Conservation (phyloP, 257 asterid species). For the Solanum verrucosum region DNA sequence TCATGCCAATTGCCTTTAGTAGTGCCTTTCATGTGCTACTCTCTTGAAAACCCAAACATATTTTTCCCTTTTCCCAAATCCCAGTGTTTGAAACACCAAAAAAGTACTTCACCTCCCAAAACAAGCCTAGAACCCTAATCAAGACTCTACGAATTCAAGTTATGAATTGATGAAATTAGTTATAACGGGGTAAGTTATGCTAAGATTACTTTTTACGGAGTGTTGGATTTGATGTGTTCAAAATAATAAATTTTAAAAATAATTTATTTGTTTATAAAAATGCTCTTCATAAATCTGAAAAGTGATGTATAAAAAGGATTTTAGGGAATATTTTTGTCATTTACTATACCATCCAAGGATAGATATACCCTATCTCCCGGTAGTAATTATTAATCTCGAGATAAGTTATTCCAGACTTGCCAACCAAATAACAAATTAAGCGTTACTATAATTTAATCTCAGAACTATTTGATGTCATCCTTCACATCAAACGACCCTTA, state of each 20-base stretch:
- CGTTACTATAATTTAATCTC: no score
- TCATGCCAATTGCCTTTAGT: background rate
- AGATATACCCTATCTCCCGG: no score
- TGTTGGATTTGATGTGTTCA: no score
- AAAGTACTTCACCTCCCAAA: background rate
- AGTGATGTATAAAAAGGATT: no score
- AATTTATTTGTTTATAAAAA: no score
- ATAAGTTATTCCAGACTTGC: no score
- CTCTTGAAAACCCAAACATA: conserved; percentile 7
- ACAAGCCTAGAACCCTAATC: background rate
- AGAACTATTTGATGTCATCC: background rate
- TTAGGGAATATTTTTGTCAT: no score
- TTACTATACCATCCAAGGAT: background rate
- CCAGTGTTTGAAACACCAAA: conserved; percentile 5
- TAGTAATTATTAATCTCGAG: no score
- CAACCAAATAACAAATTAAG: background rate
- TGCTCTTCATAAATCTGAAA: no score
- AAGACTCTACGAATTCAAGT: background rate
- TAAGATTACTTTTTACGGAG: no score
- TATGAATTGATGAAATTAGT: background rate
- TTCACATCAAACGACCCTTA: background rate
- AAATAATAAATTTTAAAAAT: no score
- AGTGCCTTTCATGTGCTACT: conserved; percentile 9
- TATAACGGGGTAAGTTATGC: no score
- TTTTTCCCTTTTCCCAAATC: conserved; percentile 5